A percentile compares a stretch with the other conserved stretches of the same genome.
Evolutionary conservation across 2,329 filamentous ascomycete genomes (phyloP).

Genomic region (Ceratocystis huliohia): DNA sequence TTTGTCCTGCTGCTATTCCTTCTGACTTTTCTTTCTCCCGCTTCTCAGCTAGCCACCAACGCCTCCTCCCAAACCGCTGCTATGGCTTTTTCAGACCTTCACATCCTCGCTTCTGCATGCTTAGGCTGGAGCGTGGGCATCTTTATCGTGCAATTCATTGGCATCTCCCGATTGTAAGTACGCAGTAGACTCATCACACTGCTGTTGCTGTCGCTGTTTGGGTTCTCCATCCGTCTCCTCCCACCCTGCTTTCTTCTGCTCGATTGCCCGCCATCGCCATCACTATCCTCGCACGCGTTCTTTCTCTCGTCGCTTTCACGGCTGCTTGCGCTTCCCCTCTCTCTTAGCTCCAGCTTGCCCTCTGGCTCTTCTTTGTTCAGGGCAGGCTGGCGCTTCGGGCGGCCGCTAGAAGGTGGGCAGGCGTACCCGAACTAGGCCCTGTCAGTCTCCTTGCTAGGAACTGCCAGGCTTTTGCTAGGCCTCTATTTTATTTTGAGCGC

Average conservation of each 20-base stretch:
- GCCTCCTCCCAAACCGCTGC: neutral
- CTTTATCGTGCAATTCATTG: constrained; percentile 42
- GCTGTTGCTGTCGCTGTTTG: neutral
- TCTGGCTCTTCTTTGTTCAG: neutral
- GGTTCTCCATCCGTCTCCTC: neutral
- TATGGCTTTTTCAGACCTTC: constrained; percentile 26
- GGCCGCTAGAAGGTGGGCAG: neutral
- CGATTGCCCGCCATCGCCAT: neutral
- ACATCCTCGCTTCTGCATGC: constrained; percentile 36
- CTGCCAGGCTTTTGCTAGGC: too few relatives aligned
- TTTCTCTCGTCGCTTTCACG: neutral
- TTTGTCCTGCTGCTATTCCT: neutral
- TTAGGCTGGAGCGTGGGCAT: constrained; percentile 43
- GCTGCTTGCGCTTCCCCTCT: neutral
- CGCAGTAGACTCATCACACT: neutral
- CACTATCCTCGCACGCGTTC: neutral
- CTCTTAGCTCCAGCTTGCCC: neutral
- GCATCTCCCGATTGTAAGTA: constrained; percentile 43
- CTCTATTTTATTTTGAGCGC: neutral
- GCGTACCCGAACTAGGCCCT: neutral
- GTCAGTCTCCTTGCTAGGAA: too few relatives aligned
- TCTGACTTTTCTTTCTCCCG: neutral
- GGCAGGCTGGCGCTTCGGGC: neutral
- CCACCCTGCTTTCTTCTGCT: neutral
- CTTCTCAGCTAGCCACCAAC: neutral